These are phyloP conservation scores for Mollisia scopiformis DNA, from an alignment of 2,329 filamentous ascomycete genomes.

Conservation along the genomic window DNA sequence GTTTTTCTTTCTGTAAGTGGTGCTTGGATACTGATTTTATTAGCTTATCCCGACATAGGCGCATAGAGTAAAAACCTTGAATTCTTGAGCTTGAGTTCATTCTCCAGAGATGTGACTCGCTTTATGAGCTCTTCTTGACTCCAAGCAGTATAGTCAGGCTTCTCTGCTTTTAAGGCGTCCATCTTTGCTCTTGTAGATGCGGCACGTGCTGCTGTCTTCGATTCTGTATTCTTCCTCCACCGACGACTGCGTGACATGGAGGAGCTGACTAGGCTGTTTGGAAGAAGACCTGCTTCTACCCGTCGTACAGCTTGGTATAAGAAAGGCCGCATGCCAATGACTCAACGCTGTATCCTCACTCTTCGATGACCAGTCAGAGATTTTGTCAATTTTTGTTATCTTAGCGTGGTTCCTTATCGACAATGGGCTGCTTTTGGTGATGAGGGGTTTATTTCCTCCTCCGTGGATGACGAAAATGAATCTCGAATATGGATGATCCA, in stretches of 20 bases:
- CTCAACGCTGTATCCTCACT: background rate
- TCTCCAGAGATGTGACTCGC: slow-evolving; percentile 69
- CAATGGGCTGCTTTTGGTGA: slow-evolving; percentile 14
- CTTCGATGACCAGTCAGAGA: background rate
- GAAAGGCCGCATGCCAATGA: slow-evolving; percentile 18
- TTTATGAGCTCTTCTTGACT: slow-evolving; percentile 68
- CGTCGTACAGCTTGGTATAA: slow-evolving; percentile 6
- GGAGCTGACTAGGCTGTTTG: background rate
- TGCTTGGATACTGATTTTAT: background rate
- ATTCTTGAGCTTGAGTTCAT: slow-evolving; percentile 59
- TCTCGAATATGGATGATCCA: slow-evolving; percentile 17
- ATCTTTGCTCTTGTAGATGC: slow-evolving; percentile 16
- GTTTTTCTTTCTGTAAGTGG: slow-evolving; percentile 43
- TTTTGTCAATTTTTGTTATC: slow-evolving; percentile 23
- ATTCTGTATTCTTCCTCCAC: slow-evolving; percentile 20
- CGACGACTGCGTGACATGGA: slow-evolving; percentile 21
- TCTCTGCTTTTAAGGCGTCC: slow-evolving; percentile 22
- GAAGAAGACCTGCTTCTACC: slow-evolving; percentile 10
- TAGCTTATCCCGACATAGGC: background rate
- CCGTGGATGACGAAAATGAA: background rate
- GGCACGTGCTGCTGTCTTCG: slow-evolving; percentile 17
- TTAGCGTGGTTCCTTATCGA: slow-evolving; percentile 21
- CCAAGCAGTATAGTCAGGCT: slow-evolving; percentile 65
- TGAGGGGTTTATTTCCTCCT: slow-evolving; percentile 21
- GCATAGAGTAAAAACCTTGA: slow-evolving; percentile 26